Percentiles rank a stretch among this genome's conserved stretches.
These are phyloP conservation scores for Dioscorea alata DNA, from an alignment of 106 monocot genomes.

Conservation along the genomic window DNA sequence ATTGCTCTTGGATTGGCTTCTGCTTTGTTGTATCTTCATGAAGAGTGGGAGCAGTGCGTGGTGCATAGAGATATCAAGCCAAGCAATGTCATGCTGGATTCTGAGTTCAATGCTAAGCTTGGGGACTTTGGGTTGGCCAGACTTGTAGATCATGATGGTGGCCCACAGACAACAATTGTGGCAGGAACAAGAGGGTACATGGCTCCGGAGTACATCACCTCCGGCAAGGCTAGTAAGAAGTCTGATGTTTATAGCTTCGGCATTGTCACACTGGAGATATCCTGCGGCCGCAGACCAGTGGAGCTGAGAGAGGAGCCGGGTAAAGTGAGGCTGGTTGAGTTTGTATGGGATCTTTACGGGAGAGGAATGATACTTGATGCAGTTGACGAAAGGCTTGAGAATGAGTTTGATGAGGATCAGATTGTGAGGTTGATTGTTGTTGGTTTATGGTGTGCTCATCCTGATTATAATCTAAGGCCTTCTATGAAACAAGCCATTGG, in stretches of 20 bases:
- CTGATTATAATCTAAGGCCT: not conserved
- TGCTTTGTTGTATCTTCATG: not conserved
- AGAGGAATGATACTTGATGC: not conserved
- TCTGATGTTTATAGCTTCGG: slow-evolving; percentile 1
- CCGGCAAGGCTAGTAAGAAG: not conserved
- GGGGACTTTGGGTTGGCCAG: not conserved
- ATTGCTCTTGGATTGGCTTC: not conserved
- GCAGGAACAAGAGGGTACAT: not conserved
- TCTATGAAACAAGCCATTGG: not conserved
- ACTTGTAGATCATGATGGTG: not conserved
- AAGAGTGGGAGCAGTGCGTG: slow-evolving; percentile 3
- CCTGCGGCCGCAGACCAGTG: not conserved
- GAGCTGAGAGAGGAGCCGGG: not conserved
- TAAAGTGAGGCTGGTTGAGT: not conserved
- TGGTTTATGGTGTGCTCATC: not conserved
- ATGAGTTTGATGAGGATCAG: not conserved
- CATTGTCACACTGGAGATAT: not conserved
- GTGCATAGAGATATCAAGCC: slow-evolving; percentile 1
- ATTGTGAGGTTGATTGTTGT: not conserved
- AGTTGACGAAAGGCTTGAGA: not conserved
- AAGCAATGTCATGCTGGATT: not conserved
- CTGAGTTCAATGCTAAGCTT: not conserved
- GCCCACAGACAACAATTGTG: not conserved
- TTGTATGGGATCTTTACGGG: not conserved
- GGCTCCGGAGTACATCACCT: not conserved